Conservation (phyloP, 2,329 filamentous ascomycete species). For the Stachybotrys chlorohalonatus region DNA sequence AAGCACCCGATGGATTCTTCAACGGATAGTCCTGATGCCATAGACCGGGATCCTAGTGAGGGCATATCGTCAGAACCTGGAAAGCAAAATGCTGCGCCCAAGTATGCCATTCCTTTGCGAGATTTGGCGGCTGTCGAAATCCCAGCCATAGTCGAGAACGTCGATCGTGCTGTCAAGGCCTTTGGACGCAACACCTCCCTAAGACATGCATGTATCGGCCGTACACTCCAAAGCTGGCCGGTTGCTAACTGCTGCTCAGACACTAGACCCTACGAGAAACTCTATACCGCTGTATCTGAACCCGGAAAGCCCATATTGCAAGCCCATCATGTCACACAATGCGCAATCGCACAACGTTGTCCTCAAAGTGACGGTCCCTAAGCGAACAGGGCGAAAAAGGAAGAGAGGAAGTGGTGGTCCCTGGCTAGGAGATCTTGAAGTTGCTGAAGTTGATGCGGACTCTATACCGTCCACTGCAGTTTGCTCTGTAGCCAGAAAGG, state of each 20-base stretch:
- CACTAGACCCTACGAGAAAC: conserved; percentile 37
- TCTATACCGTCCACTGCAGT: conserved; percentile 15
- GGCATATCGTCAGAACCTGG: not conserved
- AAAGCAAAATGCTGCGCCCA: conserved; percentile 17
- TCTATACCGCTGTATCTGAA: conserved; percentile 65
- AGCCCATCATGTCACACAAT: conserved; percentile 69
- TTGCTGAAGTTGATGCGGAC: conserved; percentile 13
- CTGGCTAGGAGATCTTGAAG: conserved; percentile 39
- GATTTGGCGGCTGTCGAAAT: conserved; percentile 31
- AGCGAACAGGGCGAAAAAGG: conserved; percentile 74
- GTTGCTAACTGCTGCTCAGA: conserved; percentile 17
- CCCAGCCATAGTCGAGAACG: conserved; percentile 31
- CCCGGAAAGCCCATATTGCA: conserved; percentile 69
- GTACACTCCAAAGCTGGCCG: not conserved
- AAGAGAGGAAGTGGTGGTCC: conserved; percentile 68
- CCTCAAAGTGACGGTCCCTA: conserved; percentile 79
- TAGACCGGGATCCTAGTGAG: not conserved
- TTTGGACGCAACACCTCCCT: conserved; percentile 30
- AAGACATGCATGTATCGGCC: conserved; percentile 22
- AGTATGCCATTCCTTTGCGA: conserved; percentile 24
- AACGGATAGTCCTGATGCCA: not conserved
- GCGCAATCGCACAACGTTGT: conserved; percentile 74
- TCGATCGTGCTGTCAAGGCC: conserved; percentile 31
- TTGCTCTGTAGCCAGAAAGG: conserved; percentile 35
- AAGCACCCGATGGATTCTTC: not conserved